Evolutionary conservation across 768 basidiomycete species (phyloP), one percentile per base, ranked within the genome.

Genomic region (Dioszegia aurantiaca): DNA sequence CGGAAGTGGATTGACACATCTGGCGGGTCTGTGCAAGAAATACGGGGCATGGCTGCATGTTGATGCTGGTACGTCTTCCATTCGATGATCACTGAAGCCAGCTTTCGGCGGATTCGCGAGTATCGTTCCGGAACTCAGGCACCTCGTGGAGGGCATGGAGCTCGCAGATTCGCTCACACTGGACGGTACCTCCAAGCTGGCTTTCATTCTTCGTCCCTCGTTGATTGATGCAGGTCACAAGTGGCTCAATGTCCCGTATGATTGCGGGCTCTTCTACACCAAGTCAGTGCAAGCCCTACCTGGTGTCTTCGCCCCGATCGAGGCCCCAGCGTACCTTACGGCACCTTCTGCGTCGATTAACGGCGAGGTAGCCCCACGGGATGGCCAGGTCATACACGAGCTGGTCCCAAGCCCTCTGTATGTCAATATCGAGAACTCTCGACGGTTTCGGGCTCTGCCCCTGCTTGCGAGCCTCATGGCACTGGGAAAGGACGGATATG

Each of bases 91-190:
- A 26, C 31, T 31, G 31, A 23, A 43, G 31, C 39, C 28, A 78
- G 80, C 80, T 2, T 81, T 81, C 51, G 79, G 78, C 5, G 80
- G 78, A 1, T 80, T 80, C 41, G 80, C 77, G 0, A 64, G 69
- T 9, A 56, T 80, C 0, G 66, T 78, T 45, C 78, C 79, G 12
- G 75, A 76, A 14, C 63, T 78, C 27, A 40, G 52, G 8, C 58
- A 68, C 19, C 59, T 78, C 8, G 60, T 63, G 4, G 55, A 69
- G 4, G 74, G 78, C 5, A 74, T 81, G 54, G 65, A 70, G 23
- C 62, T 77, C 23, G 79, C 75, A 5, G 80, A 81, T 58, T 77
- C 75, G 49, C 67, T 81, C 43, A 78, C 79, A 0, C 44, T 70
- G 6, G 80, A 80, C 58, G 80, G 78, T 67, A 63, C 70, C 74